These are phyloP conservation scores for Colletotrichum sojae DNA, from an alignment of 2,329 filamentous ascomycete genomes.

Conservation along the genomic window DNA sequence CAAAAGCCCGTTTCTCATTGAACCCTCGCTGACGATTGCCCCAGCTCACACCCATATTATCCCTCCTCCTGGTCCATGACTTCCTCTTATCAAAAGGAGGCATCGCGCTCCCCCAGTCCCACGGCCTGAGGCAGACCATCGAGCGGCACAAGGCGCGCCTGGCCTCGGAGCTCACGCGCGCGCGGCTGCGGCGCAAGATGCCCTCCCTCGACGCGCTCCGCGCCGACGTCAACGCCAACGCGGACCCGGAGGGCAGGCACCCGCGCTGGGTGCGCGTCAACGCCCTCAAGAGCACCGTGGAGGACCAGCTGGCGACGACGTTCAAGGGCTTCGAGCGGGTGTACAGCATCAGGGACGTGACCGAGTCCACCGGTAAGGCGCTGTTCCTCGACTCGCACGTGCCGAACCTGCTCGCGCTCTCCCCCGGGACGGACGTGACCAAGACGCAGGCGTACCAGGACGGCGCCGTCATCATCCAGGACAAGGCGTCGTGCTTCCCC, in stretches of 20 bases:
- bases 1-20: too few species aligned
- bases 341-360: conserved; percentile 69
- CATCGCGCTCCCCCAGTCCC: conserved; percentile 83
- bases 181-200: conserved; percentile 79
- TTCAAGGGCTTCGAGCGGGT: conserved; percentile 77
- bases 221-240: conserved; percentile 67
- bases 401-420: conserved; percentile 85
- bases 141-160: conserved; percentile 87
- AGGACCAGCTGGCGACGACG: conserved; percentile 80
- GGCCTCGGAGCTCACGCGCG: conserved; percentile 84
- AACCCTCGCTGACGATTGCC: conserved; percentile 8
- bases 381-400: conserved; percentile 85
- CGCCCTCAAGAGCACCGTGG: conserved; percentile 78
- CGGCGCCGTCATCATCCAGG: conserved; percentile 90
- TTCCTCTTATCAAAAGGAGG: conserved; percentile 85
- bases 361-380: conserved; percentile 61
- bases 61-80: conserved; percentile 89
- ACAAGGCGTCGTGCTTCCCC: conserved; percentile 97
- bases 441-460: conserved; percentile 80
- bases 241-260: conserved; percentile 69
- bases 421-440: conserved; percentile 79
- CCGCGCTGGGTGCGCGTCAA: conserved; percentile 97
- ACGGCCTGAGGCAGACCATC: conserved; percentile 82
- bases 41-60: conserved; percentile 84
- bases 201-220: conserved; percentile 77